Evolutionary conservation across 805 yeast genomes (phyloP).

Genomic region (Priceomyces carsonii): DNA sequence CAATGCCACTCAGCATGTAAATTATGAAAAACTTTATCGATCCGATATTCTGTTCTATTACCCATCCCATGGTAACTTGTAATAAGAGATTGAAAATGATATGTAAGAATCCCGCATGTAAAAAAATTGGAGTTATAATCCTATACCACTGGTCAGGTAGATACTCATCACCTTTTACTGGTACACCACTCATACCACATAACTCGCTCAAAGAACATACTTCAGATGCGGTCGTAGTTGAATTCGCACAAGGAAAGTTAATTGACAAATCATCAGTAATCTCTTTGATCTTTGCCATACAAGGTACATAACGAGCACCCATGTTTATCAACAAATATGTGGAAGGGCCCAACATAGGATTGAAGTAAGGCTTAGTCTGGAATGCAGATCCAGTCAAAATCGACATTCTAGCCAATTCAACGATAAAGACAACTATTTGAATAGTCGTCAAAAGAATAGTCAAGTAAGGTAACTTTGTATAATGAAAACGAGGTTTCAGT

Average conservation of each 20-base stretch:
- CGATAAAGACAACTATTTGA: conserved; percentile 59
- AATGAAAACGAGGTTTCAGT: conserved; percentile 34
- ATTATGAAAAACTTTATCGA: conserved; percentile 51
- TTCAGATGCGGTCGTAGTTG: conserved; percentile 54
- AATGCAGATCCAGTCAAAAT: conserved; percentile 61
- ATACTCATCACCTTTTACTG: conserved; percentile 28
- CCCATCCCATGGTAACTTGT: conserved; percentile 61
- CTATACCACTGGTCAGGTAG: conserved; percentile 70
- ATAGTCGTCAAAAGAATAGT: conserved; percentile 43
- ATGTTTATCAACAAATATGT: conserved; percentile 62
- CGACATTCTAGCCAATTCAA: conserved; percentile 59
- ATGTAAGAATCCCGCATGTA: conserved; percentile 75
- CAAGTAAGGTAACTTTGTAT: conserved; percentile 40
- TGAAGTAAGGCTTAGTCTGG: conserved; percentile 69
- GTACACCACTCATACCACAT: conserved; percentile 60
- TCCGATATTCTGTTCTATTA: conserved; percentile 61
- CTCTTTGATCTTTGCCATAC: conserved; percentile 56
- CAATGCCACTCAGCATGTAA: conserved; percentile 61
- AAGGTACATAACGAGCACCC: conserved; percentile 73
- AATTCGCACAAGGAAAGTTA: conserved; percentile 67
- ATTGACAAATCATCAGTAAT: conserved; percentile 49
- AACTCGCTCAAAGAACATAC: conserved; percentile 58
- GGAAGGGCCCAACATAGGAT: conserved; percentile 81
- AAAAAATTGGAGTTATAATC: conserved; percentile 64
- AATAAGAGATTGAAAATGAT: conserved; percentile 61